A percentile compares a stretch with the other conserved stretches of the same genome.
These are phyloP conservation scores for Curvularia hawaiiensis DNA, from an alignment of 2,329 filamentous ascomycete species.

Conservation along the genomic window DNA sequence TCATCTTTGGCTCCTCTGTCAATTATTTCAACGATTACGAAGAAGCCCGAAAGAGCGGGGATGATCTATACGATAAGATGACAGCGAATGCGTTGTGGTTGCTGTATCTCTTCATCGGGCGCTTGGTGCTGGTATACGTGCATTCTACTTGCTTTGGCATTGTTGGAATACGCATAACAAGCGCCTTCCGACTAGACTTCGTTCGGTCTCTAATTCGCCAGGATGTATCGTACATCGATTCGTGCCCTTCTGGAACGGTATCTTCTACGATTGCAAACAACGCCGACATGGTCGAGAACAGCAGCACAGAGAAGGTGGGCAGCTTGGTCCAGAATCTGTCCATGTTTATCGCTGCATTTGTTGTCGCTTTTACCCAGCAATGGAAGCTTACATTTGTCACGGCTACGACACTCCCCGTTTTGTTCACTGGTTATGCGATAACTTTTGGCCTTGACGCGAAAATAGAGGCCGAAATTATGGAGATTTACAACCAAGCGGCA, in stretches of 20 bases:
- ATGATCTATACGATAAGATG: not conserved
- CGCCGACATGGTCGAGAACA: constrained; percentile 1
- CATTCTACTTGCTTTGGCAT: not conserved
- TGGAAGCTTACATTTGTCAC: not conserved
- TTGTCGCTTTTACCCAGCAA: constrained; percentile 1
- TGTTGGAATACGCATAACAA: not conserved
- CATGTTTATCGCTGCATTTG: constrained; percentile 1
- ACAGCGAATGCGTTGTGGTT: not conserved
- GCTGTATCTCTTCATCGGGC: not conserved
- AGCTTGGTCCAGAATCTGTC: not conserved
- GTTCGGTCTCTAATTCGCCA: not conserved
- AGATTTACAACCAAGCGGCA: not conserved
- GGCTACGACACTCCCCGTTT: not conserved
- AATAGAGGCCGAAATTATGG: constrained; percentile 1
- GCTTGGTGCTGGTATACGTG: not conserved
- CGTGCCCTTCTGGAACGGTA: not conserved
- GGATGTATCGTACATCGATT: constrained; percentile 2
- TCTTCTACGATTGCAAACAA: constrained; percentile 1
- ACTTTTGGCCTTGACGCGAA: not conserved
- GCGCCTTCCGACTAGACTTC: not conserved
- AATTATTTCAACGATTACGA: not conserved
- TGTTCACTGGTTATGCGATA: not conserved
- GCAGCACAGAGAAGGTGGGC: not conserved
- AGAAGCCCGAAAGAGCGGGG: not conserved
- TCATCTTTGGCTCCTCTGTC: not conserved